Conservation (phyloP, 2,329 filamentous ascomycete genomes). For the Arthrobotrys megalospora region DNA sequence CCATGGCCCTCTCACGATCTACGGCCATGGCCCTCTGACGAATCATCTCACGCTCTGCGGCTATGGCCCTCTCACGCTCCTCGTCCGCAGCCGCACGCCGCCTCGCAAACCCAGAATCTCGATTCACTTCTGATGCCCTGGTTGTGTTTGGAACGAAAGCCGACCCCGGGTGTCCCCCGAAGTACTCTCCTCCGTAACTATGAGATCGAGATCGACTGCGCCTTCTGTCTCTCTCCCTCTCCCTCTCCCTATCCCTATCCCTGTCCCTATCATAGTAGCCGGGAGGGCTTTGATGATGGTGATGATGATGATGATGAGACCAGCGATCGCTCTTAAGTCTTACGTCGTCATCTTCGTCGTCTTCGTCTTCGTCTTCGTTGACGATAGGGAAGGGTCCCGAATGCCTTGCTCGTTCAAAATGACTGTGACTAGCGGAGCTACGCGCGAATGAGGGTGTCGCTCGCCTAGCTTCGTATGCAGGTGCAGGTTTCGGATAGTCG, state of each 20-base stretch:
- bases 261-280: background rate
- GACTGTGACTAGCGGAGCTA: too few relatives aligned
- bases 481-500: background rate
- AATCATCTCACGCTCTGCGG: too few relatives aligned
- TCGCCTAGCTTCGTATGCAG: background rate
- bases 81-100: too few relatives aligned
- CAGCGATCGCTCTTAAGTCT: background rate
- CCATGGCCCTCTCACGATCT: too few relatives aligned
- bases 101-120: too few relatives aligned
- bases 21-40: too few relatives aligned
- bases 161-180: background rate
- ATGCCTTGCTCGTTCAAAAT: too few relatives aligned
- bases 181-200: background rate
- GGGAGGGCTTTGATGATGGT: background rate
- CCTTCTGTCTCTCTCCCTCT: background rate
- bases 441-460: background rate
- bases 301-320: background rate
- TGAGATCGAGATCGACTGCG: background rate
- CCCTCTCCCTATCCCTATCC: background rate
- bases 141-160: too few relatives aligned
- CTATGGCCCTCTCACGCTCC: too few relatives aligned
- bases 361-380: background rate
- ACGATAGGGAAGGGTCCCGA: too few relatives aligned
- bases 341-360: background rate
- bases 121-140: too few relatives aligned